These are phyloP conservation scores for Alisma plantagoaquatica DNA, from an alignment of 106 monocot species.

Conservation along the genomic window DNA sequence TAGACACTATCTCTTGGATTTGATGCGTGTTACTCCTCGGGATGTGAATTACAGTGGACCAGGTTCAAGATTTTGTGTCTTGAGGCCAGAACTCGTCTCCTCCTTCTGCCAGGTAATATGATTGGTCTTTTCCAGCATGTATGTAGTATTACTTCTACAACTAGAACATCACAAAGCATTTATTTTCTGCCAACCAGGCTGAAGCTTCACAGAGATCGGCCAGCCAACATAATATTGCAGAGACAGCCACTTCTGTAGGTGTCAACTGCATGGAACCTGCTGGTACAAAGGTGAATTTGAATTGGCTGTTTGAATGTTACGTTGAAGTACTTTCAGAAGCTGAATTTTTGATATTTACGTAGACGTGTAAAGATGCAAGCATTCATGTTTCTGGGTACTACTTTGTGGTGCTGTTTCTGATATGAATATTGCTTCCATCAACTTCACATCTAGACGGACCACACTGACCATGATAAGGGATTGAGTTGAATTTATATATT, in stretches of 20 bases:
- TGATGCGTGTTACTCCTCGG: constrained; percentile 96
- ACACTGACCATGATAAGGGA: no score
- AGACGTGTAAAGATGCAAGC: no score
- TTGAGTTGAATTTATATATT: no score
- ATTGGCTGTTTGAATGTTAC: no score
- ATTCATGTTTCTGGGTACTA: no score
- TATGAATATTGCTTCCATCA: no score
- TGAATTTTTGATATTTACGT: no score
- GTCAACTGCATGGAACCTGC: neutral
- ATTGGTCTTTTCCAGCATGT: neutral
- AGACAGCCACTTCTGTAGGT: constrained; percentile 16
- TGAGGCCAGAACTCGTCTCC: constrained; percentile 85
- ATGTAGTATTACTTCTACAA: no score
- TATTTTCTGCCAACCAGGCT: constrained; percentile 20
- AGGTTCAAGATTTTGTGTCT: constrained; percentile 69
- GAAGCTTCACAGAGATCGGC: constrained; percentile 32
- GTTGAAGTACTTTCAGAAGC: no score
- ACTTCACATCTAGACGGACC: no score
- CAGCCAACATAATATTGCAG: constrained; percentile 7
- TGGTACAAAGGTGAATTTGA: constrained; percentile 24
- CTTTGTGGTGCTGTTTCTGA: no score
- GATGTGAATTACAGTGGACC: constrained; percentile 87
- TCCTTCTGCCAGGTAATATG: constrained; percentile 64
- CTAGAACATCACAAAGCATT: no score
- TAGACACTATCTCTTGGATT: constrained; percentile 97